Base-by-base conservation (phyloP, 108 stramenopile genomes). In the Cylindrotheca fusiformis region DNA sequence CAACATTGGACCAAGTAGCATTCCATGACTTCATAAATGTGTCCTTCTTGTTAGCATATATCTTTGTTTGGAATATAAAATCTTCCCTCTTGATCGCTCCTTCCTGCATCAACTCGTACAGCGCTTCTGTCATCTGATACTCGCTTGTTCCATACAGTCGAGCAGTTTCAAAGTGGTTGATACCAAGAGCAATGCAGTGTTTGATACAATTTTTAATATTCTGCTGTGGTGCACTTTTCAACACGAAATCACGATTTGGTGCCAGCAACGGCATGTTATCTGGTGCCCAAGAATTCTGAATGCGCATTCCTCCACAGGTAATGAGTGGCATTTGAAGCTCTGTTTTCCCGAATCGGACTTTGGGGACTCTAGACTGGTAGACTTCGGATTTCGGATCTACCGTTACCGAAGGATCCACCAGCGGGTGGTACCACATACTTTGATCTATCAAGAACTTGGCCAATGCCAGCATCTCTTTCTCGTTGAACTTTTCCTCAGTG, bases 161-260 rank as follows among this genome's bases (percentile, higher is more conserved):
- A 4, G 96, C 96, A 8, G 93, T 94, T 55, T 97, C 96, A 66
- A 97, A 88, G 66, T 97, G 96, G 68, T 93, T 95, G 49, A 95
- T 83, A 17, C 96, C 96, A 51, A 88, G 10, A 65, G 48, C 36
- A 90, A 65, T 2, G 93, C 86, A 30, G 21, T 79, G 65, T 12
- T 59, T 63, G 4, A 94, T 25, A 20, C 86, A 89, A 6, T 69
- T 60, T 1, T 84, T 69, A 6, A 96, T 51, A 71, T 91, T 93
- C 24, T 81, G 81, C 55, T 93, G 91, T 52, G 90, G 89, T 23
- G 60, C 26, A 1, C 41, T 61, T n/a, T 61, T 20, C 18, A 61
- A 8, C 8, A 61, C 60, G 1, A 46, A 46, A 1, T 61, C 50
- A 14, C 26, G 41, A 25, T 25, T 61, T 10, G 36, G 36, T 2